Conservation (phyloP, 805 yeast species). For the Candida nemodendra region DNA sequence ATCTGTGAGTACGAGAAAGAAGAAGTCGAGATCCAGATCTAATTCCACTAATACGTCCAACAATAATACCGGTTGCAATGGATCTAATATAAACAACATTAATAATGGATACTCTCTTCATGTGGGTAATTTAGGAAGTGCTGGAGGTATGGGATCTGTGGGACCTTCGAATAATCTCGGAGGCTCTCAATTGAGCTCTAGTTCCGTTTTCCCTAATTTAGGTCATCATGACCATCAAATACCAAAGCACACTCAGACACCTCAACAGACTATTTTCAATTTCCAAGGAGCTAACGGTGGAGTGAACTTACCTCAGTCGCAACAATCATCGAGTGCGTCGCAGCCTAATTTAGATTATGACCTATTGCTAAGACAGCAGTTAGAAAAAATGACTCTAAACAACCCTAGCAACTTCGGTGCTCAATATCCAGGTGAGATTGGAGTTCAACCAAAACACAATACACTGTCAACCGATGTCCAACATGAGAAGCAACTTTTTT, state of each 20-base stretch:
- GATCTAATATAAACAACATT: constrained; percentile 7
- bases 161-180: constrained; percentile 1
- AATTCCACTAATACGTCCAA: constrained; percentile 23
- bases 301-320: constrained; percentile 1
- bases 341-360: constrained; percentile 25
- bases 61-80: constrained; percentile 2
- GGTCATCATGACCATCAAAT: neutral
- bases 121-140: neutral
- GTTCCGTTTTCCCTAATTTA: constrained; percentile 6
- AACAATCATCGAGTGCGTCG: neutral
- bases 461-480: constrained; percentile 6
- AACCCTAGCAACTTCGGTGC: constrained; percentile 10
- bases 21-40: constrained; percentile 27
- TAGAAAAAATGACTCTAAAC: constrained; percentile 28
- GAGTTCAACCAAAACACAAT: neutral
- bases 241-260: neutral
- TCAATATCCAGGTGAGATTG: neutral
- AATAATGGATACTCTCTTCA: constrained; percentile 2
- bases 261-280: neutral
- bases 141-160: neutral
- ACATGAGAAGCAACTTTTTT: constrained; percentile 17
- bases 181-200: constrained; percentile 9
- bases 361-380: constrained; percentile 27
- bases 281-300: neutral
- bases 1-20: constrained; percentile 23